Evolutionary conservation across 106 monocot genomes (phyloP).

Genomic region (Dioscorea alata): DNA sequence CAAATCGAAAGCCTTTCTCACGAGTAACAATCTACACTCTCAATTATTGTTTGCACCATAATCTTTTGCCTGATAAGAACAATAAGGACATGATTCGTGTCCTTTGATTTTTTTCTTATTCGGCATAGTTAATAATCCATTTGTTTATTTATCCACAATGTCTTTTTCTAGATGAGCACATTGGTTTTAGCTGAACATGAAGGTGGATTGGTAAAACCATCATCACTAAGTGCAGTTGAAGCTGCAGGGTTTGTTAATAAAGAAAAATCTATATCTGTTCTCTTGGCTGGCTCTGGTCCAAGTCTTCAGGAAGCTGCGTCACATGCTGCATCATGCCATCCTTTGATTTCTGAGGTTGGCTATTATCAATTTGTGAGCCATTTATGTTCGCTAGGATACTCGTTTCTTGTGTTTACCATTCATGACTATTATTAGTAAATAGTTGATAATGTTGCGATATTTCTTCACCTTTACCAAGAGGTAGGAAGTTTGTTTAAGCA

Average conservation of each 20-base stretch:
- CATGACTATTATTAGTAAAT: no score
- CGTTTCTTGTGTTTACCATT: no score
- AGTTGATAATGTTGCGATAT: neutral
- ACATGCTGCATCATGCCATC: slow-evolving; percentile 83
- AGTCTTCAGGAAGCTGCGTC: slow-evolving; percentile 68
- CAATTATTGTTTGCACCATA: neutral
- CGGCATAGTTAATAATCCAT: no score
- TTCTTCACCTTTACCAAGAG: neutral
- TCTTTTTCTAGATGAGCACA: slow-evolving; percentile 60
- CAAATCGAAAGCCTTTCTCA: neutral
- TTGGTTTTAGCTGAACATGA: slow-evolving; percentile 89
- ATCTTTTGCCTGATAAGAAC: neutral
- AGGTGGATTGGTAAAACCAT: slow-evolving; percentile 71
- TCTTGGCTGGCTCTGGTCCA: slow-evolving; percentile 82
- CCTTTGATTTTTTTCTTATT: neutral
- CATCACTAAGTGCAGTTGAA: slow-evolving; percentile 76
- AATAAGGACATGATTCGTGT: neutral
- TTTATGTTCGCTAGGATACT: no score
- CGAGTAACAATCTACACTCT: neutral
- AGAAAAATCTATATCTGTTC: slow-evolving; percentile 73
- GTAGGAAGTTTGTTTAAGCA: no score
- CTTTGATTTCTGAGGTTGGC: slow-evolving; percentile 67
- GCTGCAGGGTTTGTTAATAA: slow-evolving; percentile 61
- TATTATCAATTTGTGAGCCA: no score
- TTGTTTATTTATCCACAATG: neutral